phyloP scores from a whole-genome alignment of 352 stramenopile species.

The Lagenidium sp. region DNA sequence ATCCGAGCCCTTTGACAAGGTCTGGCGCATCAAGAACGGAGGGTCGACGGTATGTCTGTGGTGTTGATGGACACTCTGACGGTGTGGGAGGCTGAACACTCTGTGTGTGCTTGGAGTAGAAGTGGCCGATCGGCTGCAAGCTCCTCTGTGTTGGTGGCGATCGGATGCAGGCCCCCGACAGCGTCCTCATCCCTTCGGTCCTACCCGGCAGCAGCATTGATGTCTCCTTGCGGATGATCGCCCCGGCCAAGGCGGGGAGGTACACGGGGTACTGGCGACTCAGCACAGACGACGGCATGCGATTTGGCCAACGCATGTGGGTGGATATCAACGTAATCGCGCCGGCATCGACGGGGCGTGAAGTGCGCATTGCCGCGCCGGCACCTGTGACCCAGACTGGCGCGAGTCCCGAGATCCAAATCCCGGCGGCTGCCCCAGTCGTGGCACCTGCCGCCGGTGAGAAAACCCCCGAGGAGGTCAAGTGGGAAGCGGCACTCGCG shows the following conservation, averaged over 20 bases:
- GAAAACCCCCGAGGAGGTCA: slow-evolving; percentile 27
- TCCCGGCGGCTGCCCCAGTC: slow-evolving; percentile 6
- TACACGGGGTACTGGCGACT: slow-evolving; percentile 89
- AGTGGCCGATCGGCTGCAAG: slow-evolving; percentile 65
- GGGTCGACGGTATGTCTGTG: slow-evolving; percentile 28
- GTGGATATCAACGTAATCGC: slow-evolving; percentile 77
- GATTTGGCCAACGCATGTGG: slow-evolving; percentile 86
- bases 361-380: slow-evolving; percentile 11
- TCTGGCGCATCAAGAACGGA: slow-evolving; percentile 83
- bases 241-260: slow-evolving; percentile 44
- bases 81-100: too few species aligned
- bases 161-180: slow-evolving; percentile 67
- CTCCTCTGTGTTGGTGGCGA: slow-evolving; percentile 64
- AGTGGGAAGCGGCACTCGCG: slow-evolving; percentile 35
- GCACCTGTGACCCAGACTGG: slow-evolving; percentile 8
- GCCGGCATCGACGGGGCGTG: slow-evolving; percentile 6
- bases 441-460: not conserved
- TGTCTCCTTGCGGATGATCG: slow-evolving; percentile 64
- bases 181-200: slow-evolving; percentile 60
- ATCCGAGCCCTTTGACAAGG: slow-evolving; percentile 69
- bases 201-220: slow-evolving; percentile 59
- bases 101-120: slow-evolving; percentile 11
- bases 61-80: too few species aligned
- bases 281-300: slow-evolving; percentile 61
- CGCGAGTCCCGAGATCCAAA: slow-evolving; percentile 2